Base-by-base conservation (phyloP, 129 eudicot species). In the Helichrysum umbraculigerum region DNA sequence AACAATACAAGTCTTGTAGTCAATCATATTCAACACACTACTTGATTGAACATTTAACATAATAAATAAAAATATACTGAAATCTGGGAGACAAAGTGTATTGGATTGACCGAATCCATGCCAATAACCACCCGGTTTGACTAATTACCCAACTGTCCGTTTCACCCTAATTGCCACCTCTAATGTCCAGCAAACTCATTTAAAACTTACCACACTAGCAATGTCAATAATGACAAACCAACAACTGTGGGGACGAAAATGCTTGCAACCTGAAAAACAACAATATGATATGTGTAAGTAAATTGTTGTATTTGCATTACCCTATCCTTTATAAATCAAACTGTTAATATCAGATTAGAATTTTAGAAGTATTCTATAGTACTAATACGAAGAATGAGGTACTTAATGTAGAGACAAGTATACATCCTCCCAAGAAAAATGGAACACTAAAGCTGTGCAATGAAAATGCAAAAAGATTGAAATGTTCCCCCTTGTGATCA, bases 161-260 rank as follows among this genome's bases (percentile, higher is more conserved):
- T 30, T 34, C 17, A 30, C n/a, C 66, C 66, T 21, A 21, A n/a
- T 25, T 61, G 66, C 69, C 66, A 61, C 66, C 44, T 32, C 42
- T 64, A 30, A 29, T 32, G 8, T 64, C 12, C 7, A 54, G 30
- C 5, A 78, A 70, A 59, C 35, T 41, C 9, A 8, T 37, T 52
- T 50, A 25, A 20, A 39, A 76, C 97, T 84, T 88, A 95, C 99
- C 99, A 95, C 68, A 86, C 99, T 30, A 80, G 62, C 32, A 95
- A 86, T 35, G 99, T 95, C 83, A 89, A 16, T 22, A 95, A 57
- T 66, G 94, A 84, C 84, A 95, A 52, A 32, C 66, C 76, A 60
- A 95, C 87, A 69, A 95, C 99, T 7, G 85, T 83, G 10, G 97
- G 99, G 69, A 95, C 99, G 82, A 95, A 91, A 58, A 91, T 91